These are phyloP conservation scores for Corchorus capsularis DNA, from an alignment of 345 rosid genomes.

Conservation along the genomic window DNA sequence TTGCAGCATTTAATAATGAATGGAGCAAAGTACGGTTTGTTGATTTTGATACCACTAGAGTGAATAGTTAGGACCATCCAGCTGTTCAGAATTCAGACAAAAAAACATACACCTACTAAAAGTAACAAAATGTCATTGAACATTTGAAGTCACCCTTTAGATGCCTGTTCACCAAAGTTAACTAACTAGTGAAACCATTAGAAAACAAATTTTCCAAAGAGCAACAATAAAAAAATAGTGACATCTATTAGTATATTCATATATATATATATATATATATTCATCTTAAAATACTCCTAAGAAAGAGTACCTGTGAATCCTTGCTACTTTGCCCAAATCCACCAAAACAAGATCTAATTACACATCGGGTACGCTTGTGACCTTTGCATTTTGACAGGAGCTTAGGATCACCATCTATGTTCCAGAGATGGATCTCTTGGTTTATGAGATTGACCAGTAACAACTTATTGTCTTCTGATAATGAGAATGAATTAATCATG, in stretches of 20 bases:
- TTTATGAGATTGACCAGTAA: conserved; percentile 57
- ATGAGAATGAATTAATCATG: conserved; percentile 61
- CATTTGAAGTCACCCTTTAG: neutral
- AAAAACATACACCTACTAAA: neutral
- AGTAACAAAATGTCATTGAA: neutral
- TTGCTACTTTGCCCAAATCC: conserved; percentile 69
- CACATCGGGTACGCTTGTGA: conserved; percentile 53
- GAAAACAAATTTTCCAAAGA: neutral
- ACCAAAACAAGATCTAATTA: conserved; percentile 77
- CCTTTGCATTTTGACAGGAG: conserved; percentile 62
- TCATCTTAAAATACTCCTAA: neutral
- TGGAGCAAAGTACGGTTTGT: neutral
- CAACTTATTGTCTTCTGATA: conserved; percentile 59
- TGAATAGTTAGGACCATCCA: neutral
- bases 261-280: neutral
- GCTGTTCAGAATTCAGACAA: neutral
- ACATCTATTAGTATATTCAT: neutral
- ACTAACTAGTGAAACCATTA: neutral
- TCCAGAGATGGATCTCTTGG: conserved; percentile 80
- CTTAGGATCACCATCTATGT: conserved; percentile 55
- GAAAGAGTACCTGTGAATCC: conserved; percentile 62
- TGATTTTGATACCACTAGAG: neutral
- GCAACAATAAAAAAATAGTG: neutral
- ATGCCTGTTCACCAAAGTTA: neutral
- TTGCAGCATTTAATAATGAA: neutral